Base-by-base conservation (phyloP, 352 stramenopile genomes). In the Pythium graminicola region DNA sequence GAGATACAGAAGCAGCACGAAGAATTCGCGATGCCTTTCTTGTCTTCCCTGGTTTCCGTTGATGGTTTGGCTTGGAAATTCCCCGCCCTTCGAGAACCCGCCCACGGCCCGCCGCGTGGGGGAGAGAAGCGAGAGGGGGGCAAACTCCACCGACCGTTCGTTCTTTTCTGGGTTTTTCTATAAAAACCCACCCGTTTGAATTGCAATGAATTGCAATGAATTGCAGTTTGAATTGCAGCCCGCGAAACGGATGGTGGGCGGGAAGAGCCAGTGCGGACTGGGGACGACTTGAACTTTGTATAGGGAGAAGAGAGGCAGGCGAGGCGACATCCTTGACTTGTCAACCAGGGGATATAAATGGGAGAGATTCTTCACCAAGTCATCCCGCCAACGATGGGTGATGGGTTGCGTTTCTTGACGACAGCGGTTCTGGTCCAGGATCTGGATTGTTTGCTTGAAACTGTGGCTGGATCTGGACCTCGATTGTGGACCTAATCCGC, bases 171-270 rank as follows among this genome's bases (percentile, higher is more conserved):
- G 59, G 59, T 66, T 66, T 66, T 66, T 66, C 59, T 65, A 65
- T 65, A 66, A 66, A 66, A 66, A 66, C 51, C 59, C 49, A 66
- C 41, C 53, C 53, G 48, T 62, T 60, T 67, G 52, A 62, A 62
- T 67, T 55, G 60, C 35, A 46, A 9, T 36, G 59, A 54, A 67
- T 62, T 67, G 55, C 53, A 52, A 53, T 54, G 51, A 61, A 60
- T 62, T 66, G 51, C 51, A 62, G 16, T 42, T 54, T 66, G 59
- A 66, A 66, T 66, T 66, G 59, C 59, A 41, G 47, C 14, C 4
- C 54, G 38, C 41, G 60, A 67, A 67, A 67, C 60, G 32, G 42
- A 58, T 67, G 59, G 52, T 19, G 23, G 32, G 28, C 24, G 13
- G 33, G 27, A 50, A 36, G 39, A 57, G 50, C 50, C 51, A 59